Conservation (phyloP, 352 stramenopile genomes). For the Elongisporangium anandrum region DNA sequence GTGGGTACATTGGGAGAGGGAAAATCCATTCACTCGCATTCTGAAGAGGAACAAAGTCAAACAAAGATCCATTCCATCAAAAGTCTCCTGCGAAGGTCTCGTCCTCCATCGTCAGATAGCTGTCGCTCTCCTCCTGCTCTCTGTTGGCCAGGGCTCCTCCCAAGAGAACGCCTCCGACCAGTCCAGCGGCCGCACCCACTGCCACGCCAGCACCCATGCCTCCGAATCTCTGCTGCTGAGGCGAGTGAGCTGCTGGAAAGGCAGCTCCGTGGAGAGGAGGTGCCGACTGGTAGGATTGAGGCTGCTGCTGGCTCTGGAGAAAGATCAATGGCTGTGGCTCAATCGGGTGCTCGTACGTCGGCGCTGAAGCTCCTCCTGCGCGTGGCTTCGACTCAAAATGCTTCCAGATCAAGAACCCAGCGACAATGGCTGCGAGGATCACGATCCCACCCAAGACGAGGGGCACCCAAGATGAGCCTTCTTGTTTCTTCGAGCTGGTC, state of each 20-base stretch:
- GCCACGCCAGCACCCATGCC: constrained; percentile 39
- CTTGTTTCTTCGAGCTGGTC: background rate
- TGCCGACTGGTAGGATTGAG: background rate
- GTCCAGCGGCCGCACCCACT: constrained; percentile 27
- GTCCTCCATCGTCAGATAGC: background rate
- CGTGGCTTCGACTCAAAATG: background rate
- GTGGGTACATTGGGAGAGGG: background rate
- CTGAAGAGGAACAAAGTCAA: background rate
- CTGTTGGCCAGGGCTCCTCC: constrained; percentile 1
- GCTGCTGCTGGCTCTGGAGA: constrained; percentile 6
- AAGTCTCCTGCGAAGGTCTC: background rate
- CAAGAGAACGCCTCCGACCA: constrained; percentile 33
- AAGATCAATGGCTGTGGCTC: constrained; percentile 17
- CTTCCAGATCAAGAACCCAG: background rate
- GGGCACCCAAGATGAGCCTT: constrained; percentile 24
- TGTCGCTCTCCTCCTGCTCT: background rate
- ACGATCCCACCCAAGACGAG: constrained; percentile 24
- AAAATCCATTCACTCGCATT: background rate
- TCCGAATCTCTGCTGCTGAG: constrained; percentile 13
- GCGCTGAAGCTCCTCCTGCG: constrained; percentile 28
- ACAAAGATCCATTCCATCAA: background rate
- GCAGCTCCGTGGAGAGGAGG: background rate
- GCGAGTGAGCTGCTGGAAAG: background rate
- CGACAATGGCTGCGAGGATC: constrained; percentile 9
- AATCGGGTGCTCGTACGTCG: background rate